phyloP scores from a whole-genome alignment of 2,329 filamentous ascomycete species.

The Xylariaceae sp. region DNA sequence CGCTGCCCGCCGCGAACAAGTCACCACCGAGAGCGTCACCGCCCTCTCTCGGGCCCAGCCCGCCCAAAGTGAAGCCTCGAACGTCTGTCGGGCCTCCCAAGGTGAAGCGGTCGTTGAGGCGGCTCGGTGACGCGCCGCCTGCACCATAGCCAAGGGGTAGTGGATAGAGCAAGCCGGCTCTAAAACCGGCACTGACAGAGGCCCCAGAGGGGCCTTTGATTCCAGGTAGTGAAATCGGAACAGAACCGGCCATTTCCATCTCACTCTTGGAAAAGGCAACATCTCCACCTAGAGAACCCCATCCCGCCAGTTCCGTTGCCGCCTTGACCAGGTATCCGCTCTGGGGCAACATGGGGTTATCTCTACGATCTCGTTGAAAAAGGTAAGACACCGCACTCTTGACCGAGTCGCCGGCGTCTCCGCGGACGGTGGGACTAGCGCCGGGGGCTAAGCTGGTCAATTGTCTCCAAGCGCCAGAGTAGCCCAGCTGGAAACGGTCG shows the following conservation, averaged over 20 bases:
- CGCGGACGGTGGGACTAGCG: slow-evolving; percentile 74
- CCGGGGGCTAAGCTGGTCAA: slow-evolving; percentile 68
- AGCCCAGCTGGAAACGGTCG: slow-evolving; percentile 69
- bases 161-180: slow-evolving; percentile 77
- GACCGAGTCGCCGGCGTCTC: slow-evolving; percentile 81
- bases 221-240: slow-evolving; percentile 66
- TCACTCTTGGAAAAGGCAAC: slow-evolving; percentile 95
- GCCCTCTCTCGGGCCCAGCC: slow-evolving; percentile 82
- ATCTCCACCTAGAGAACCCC: slow-evolving; percentile 76
- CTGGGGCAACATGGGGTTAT: slow-evolving; percentile 78
- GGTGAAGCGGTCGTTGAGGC: slow-evolving; percentile 90
- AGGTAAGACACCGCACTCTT: slow-evolving; percentile 82
- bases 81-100: slow-evolving; percentile 93
- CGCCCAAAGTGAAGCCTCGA: slow-evolving; percentile 83
- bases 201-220: slow-evolving; percentile 65
- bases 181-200: slow-evolving; percentile 73
- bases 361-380: slow-evolving; percentile 71
- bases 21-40: slow-evolving; percentile 84
- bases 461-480: slow-evolving; percentile 80
- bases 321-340: slow-evolving; percentile 75
- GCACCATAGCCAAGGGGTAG: slow-evolving; percentile 56
- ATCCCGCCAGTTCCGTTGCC: slow-evolving; percentile 76
- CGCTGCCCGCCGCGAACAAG: slow-evolving; percentile 80
- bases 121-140: slow-evolving; percentile 55
- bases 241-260: slow-evolving; percentile 67